Conservation (phyloP, 1,284 basidiomycete genomes). For the Pseudozyma flocculosa region DNA sequence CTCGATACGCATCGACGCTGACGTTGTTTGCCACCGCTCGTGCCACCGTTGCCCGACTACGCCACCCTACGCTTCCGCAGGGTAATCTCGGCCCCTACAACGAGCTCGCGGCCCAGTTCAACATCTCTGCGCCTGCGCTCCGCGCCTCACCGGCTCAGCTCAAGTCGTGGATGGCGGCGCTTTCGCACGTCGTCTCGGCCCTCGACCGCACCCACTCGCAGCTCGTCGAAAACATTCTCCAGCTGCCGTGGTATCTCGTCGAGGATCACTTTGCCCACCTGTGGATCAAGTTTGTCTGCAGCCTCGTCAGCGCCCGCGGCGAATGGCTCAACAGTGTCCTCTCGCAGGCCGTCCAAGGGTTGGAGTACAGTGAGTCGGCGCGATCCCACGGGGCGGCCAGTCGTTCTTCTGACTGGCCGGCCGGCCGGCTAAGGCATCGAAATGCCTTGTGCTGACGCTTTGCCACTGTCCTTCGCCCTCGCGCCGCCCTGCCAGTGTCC, state of each 20-base stretch:
- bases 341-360: slow-evolving; percentile 75
- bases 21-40: background rate
- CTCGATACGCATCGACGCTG: background rate
- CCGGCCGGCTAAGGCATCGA: too few relatives aligned
- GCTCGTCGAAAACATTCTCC: slow-evolving; percentile 83
- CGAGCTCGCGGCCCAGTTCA: slow-evolving; percentile 64
- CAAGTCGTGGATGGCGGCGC: slow-evolving; percentile 60
- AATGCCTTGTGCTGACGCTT: too few relatives aligned
- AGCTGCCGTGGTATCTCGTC: slow-evolving; percentile 86
- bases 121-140: slow-evolving; percentile 19
- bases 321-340: slow-evolving; percentile 87
- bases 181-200: slow-evolving; percentile 66
- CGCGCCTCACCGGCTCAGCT: slow-evolving; percentile 40
- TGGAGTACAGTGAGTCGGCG: slow-evolving; percentile 58
- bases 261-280: slow-evolving; percentile 67
- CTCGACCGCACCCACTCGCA: slow-evolving; percentile 73
- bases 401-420: too few relatives aligned
- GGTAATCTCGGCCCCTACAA: slow-evolving; percentile 59
- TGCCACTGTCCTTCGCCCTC: too few relatives aligned
- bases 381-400: too few relatives aligned
- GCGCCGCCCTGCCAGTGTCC: background rate
- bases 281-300: slow-evolving; percentile 71
- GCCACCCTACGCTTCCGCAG: slow-evolving; percentile 2
- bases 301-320: slow-evolving; percentile 87
- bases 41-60: too few relatives aligned